Evolutionary conservation across 768 basidiomycete genomes (phyloP).

Genomic region (Amanita rimosa): DNA sequence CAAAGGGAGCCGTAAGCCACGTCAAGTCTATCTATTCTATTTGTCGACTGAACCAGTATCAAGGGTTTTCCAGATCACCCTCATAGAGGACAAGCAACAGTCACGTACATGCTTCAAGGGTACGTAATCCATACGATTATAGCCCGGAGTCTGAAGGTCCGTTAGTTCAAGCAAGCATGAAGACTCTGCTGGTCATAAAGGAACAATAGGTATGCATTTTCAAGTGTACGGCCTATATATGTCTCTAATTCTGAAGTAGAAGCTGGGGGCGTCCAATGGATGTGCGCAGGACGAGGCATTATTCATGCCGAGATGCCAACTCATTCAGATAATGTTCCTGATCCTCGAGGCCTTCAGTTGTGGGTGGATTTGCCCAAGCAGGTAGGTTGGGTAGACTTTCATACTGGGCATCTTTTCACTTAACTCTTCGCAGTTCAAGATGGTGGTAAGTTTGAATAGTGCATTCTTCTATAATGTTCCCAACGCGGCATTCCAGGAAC

Average conservation of each 20-base stretch:
- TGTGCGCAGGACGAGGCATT: conserved; percentile 76
- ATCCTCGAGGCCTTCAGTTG: conserved; percentile 78
- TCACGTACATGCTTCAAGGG: conserved; percentile 87
- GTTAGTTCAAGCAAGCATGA: conserved; percentile 68
- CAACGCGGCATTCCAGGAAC: conserved; percentile 32
- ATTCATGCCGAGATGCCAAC: conserved; percentile 89
- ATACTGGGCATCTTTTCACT: conserved; percentile 13
- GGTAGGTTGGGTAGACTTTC: conserved; percentile 18
- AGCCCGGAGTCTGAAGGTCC: not conserved
- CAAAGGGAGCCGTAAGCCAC: conserved; percentile 50
- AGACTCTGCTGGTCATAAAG: conserved; percentile 82
- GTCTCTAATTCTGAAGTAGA: conserved; percentile 17
- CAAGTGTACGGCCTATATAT: not conserved
- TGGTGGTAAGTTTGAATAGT: conserved; percentile 34
- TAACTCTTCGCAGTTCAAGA: conserved; percentile 48
- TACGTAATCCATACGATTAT: conserved; percentile 14
- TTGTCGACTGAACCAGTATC: not conserved
- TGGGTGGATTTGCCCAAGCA: conserved; percentile 77
- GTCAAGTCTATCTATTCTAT: not conserved
- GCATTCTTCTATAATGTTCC: not conserved
- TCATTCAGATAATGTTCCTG: conserved; percentile 48
- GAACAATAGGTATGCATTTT: conserved; percentile 40
- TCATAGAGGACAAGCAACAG: conserved; percentile 81
- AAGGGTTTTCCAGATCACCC: conserved; percentile 91
- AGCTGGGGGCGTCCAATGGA: conserved; percentile 90